Conservation (phyloP, 2,329 filamentous ascomycete species). For the Penicillium hesseltinei region DNA sequence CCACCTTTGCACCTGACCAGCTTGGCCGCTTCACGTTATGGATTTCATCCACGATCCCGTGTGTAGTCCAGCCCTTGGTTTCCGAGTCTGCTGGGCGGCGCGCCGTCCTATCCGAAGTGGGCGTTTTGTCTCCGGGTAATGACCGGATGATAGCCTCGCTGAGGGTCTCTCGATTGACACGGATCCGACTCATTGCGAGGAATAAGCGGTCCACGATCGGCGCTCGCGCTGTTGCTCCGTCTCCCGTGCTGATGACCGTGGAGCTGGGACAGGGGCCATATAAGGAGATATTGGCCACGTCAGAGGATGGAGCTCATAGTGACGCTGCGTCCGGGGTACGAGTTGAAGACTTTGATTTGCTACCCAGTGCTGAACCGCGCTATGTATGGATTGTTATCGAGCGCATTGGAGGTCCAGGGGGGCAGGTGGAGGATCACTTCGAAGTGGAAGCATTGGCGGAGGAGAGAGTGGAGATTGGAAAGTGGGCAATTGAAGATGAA, state of each 20-base stretch:
- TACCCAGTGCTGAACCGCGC: conserved; percentile 57
- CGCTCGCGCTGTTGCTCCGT: conserved; percentile 38
- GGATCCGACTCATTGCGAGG: conserved; percentile 57
- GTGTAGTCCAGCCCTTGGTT: conserved; percentile 60
- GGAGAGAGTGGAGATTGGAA: conserved; percentile 44
- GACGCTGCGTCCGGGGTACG: conserved; percentile 66
- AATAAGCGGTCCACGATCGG: conserved; percentile 46
- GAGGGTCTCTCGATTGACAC: conserved; percentile 55
- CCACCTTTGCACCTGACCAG: conserved; percentile 82
- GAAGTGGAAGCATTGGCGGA: conserved; percentile 45
- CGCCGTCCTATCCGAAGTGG: conserved; percentile 48
- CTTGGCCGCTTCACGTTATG: conserved; percentile 71
- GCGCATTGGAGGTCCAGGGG: conserved; percentile 62
- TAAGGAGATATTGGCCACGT: conserved; percentile 62
- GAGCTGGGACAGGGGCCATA: conserved; percentile 71
- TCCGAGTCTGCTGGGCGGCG: conserved; percentile 74
- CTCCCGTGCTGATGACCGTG: conserved; percentile 67
- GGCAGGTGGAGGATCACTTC: conserved; percentile 48
- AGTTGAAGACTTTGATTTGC: conserved; percentile 71
- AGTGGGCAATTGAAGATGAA: conserved; percentile 41
- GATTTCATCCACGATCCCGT: conserved; percentile 61
- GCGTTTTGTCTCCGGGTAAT: conserved; percentile 53
- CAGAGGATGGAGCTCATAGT: conserved; percentile 71
- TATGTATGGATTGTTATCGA: conserved; percentile 81
- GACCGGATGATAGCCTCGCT: conserved; percentile 57